Evolutionary conservation across 495 filamentous ascomycete genomes (phyloP).

Genomic region (Polyplosphaeria fusca): DNA sequence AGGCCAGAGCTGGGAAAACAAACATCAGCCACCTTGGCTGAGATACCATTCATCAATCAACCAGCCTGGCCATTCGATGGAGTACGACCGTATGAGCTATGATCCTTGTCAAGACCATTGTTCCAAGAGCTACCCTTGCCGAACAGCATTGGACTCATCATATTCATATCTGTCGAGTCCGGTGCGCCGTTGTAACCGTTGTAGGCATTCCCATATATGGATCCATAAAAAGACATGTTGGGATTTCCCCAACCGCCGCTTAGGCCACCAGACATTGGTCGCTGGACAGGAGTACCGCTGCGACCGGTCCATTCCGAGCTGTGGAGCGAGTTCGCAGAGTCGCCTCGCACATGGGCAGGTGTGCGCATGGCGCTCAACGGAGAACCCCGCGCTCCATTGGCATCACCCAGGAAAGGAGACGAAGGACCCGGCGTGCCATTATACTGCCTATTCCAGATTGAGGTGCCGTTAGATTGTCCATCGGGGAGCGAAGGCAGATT

Average conservation of each 20-base stretch:
- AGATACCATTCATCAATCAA: slow-evolving; percentile 26
- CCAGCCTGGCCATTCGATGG: slow-evolving; percentile 31
- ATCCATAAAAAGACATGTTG: slow-evolving; percentile 5
- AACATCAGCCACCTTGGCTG: neutral
- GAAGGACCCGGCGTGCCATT: slow-evolving; percentile 28
- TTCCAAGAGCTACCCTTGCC: slow-evolving; percentile 12
- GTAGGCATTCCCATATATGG: slow-evolving; percentile 17
- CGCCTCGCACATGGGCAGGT: slow-evolving; percentile 23
- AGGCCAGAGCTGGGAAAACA: too few species aligned
- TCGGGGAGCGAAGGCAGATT: slow-evolving; percentile 31
- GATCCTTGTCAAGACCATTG: slow-evolving; percentile 2
- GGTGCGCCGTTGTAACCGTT: neutral
- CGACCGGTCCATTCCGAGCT: slow-evolving; percentile 13
- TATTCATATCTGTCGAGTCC: neutral
- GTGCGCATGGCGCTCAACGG: slow-evolving; percentile 14
- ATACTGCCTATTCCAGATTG: slow-evolving; percentile 31
- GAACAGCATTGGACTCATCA: slow-evolving; percentile 21
- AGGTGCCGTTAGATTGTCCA: slow-evolving; percentile 19
- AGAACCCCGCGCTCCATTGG: slow-evolving; percentile 3
- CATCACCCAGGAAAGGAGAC: slow-evolving; percentile 16
- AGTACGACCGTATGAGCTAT: slow-evolving; percentile 24
- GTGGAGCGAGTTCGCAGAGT: slow-evolving; percentile 22
- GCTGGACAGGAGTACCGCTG: slow-evolving; percentile 8
- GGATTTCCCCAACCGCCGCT: slow-evolving; percentile 29
- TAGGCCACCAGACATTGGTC: slow-evolving; percentile 14